phyloP scores from a whole-genome alignment of 352 stramenopile species.

The Phytophthora megakarya region DNA sequence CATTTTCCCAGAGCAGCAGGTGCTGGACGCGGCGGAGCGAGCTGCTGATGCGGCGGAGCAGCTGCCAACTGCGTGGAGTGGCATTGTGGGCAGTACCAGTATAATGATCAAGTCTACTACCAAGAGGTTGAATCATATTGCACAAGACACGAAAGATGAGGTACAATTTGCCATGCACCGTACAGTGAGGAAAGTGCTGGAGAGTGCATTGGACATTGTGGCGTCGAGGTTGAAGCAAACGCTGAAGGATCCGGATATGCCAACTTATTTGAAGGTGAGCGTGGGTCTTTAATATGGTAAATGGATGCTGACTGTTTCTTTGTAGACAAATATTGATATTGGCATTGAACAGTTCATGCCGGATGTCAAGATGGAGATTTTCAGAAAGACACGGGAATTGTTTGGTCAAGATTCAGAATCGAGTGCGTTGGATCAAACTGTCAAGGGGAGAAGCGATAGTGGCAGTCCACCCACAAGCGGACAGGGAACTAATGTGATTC shows the following conservation, averaged over 20 bases:
- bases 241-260: conserved; percentile 89
- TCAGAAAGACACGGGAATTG: conserved; percentile 79
- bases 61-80: conserved; percentile 50
- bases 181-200: conserved; percentile 76
- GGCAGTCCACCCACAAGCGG: not conserved
- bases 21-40: conserved; percentile 56
- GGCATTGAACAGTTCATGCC: conserved; percentile 88
- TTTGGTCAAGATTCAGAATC: conserved; percentile 50
- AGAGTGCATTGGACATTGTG: conserved; percentile 80
- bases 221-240: conserved; percentile 70
- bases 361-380: conserved; percentile 90
- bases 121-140: conserved; percentile 85
- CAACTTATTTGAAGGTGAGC: conserved; percentile 69
- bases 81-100: conserved; percentile 78
- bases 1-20: conserved; percentile 74
- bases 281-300: not conserved
- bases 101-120: conserved; percentile 79
- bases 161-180: conserved; percentile 84
- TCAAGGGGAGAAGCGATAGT: conserved; percentile 3
- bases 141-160: conserved; percentile 82
- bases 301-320: not conserved
- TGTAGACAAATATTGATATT: conserved; percentile 78
- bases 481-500: not conserved
- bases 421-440: conserved; percentile 11
- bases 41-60: conserved; percentile 46